A percentile compares a stretch with the other conserved stretches of the same genome.
phyloP scores from a whole-genome alignment of 208 protist species.

The Acanthamoeba culbertsoni region DNA sequence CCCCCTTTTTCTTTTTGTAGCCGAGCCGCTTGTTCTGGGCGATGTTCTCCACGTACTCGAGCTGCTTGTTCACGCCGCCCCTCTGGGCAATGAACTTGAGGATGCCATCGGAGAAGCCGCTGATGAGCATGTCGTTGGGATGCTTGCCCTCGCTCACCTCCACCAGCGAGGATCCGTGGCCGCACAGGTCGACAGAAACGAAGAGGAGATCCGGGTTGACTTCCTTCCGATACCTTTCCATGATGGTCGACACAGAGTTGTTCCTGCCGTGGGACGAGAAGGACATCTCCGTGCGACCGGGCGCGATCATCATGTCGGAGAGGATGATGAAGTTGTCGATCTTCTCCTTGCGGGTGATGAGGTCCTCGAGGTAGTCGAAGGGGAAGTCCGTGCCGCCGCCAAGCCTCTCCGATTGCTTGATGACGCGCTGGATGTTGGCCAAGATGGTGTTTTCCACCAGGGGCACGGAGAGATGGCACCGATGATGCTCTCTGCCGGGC shows the following conservation, averaged over 20 bases:
- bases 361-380: constrained; percentile 56
- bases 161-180: no score
- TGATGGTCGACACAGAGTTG: constrained; percentile 78
- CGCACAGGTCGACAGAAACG: constrained; percentile 83
- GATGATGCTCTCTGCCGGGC: neutral
- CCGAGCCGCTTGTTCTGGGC: constrained; percentile 15
- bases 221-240: constrained; percentile 86
- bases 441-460: constrained; percentile 65
- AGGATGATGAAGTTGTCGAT: constrained; percentile 70
- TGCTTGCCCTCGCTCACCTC: constrained; percentile 69
- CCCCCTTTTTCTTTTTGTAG: neutral
- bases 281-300: constrained; percentile 19
- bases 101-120: constrained; percentile 91
- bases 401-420: neutral
- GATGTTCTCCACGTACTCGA: constrained; percentile 57
- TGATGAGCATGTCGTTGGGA: constrained; percentile 90
- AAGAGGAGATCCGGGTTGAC: constrained; percentile 91
- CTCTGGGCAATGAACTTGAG: constrained; percentile 91
- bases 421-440: constrained; percentile 60
- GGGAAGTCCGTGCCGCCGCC: constrained; percentile 52
- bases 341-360: neutral
- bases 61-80: constrained; percentile 49
- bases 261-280: neutral
- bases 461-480: neutral
- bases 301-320: constrained; percentile 46